Evolutionary conservation across 345 rosid genomes (phyloP), one percentile per base, ranked within the genome.

Genomic region (Corchorus olitorius): DNA sequence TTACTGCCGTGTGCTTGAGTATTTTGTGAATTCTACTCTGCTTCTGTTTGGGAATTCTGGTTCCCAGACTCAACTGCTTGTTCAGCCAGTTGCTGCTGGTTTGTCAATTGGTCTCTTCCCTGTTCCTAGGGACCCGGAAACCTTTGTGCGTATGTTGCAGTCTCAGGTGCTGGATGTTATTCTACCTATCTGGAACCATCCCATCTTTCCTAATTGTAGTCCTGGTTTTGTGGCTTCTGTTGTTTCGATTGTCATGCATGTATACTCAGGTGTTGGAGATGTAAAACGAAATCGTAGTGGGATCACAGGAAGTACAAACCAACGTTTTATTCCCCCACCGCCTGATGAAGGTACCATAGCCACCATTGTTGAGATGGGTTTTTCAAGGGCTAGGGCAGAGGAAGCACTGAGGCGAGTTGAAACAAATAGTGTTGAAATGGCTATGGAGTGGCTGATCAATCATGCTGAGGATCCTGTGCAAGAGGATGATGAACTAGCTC

Each of bases 401-500:
- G 94, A 92, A 67, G 97, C 99, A 2, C 78, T 95, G 84, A 86
- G 99, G 76, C 87, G 96, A 71, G 94, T 92, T 78, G 98, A 93
- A 84, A 87, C 99, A 48, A 95, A 95, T 79, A 95, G 97, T 88
- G 98, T 95, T 74, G 99, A 93, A 79, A 84, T 95, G 93, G 99
- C 99, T 41, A 95, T 89, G 94, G 99, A 95, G 81, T 95, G 98
- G 98, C 77, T 95, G 73, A 81, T 89, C 82, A 91, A 81, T 85
- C 94, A 95, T 85, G 85, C 90, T 60, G 98, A 95, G 72, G 97
- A 93, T 82, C 93, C 88, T 82, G 96, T 91, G 80, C 99, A 92
- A 85, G 99, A 95, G 84, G 97, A 95, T 87, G 99, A 95, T 84
- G 98, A 95, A 80, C 84, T 95, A 74, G 99, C 99, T 70, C 93